Evolutionary conservation across 2,329 filamentous ascomycete genomes (phyloP).

Genomic region (Verticillium nubilum): DNA sequence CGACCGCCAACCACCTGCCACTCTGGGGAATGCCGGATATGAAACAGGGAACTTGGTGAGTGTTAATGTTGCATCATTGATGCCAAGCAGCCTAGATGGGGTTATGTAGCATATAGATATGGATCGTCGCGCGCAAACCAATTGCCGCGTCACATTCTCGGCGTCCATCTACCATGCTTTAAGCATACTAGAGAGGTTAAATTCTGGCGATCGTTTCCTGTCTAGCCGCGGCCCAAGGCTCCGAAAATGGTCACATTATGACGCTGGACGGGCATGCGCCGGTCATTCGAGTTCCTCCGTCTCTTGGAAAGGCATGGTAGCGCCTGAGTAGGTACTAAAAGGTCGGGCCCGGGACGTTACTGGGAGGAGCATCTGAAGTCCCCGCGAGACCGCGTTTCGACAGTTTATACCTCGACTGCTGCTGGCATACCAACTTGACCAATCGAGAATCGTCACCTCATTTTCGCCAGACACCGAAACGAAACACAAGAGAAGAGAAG

Average conservation of each 20-base stretch:
- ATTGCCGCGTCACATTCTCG: neutral
- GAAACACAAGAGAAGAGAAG: neutral
- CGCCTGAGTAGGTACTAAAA: neutral
- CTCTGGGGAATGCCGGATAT: conserved; percentile 1
- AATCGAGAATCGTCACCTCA: neutral
- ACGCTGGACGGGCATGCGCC: conserved; percentile 1
- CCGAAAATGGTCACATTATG: neutral
- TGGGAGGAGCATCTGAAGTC: neutral
- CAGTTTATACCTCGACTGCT: neutral
- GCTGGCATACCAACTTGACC: neutral
- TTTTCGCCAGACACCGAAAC: neutral
- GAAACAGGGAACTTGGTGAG: neutral
- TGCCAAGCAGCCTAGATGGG: neutral
- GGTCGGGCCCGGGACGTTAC: neutral
- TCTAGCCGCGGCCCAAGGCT: conserved; percentile 1
- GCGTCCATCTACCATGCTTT: neutral
- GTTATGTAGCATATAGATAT: conserved; percentile 2
- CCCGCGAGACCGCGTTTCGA: neutral
- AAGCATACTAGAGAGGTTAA: neutral
- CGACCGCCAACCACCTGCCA: neutral
- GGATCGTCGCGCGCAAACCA: neutral
- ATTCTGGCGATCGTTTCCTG: conserved; percentile 1
- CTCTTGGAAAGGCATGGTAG: neutral
- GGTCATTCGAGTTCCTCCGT: neutral
- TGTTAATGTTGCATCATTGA: neutral